Base-by-base conservation (phyloP, 2,329 filamentous ascomycete genomes). In the Cryphonectria radicalis region DNA sequence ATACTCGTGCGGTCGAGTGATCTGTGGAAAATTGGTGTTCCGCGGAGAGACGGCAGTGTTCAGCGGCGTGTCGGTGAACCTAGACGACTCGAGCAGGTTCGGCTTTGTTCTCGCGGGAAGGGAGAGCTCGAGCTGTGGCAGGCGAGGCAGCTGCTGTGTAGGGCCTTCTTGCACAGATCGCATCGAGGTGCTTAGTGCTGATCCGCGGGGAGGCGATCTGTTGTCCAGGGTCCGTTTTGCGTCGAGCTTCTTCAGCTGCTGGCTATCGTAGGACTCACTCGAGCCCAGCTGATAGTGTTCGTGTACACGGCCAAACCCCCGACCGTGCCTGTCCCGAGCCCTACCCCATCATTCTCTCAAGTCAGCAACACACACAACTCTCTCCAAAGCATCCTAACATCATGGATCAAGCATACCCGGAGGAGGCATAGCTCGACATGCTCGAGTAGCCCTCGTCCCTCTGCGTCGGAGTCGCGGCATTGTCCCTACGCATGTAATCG, bases 201-300 rank as follows among this genome's bases (percentile, higher is more conserved):
- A 84, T 65, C 82, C 82, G 19, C 79, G 77, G 32, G 84, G 81
- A 1, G 84, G 82, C 11, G 84, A 83, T 22, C 78, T 78, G 68
- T 82, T 84, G 70, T 86, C 84, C n/a, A 83, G 75, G 0, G 79
- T 81, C 53, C 83, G 81, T 53, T 83, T 78, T 1, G 84, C 82
- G 70, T 88, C 83, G n/a, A 90, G 80, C 78, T 87, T 89, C 77
- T 86, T 87, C 72, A 88, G 84, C 76, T 89, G 83, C 67, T 80
- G 82, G 71, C 82, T 84, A 72, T 86, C 84, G 67, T 88, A 84
- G 19, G 84, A 70, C 17, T 66, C 82, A 67, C 82, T 81, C 4
- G 83, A 81, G 64, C 81, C 81, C 73, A 87, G 85, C 70, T 85
- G 81, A 70, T 83, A 87, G 55, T 82, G 84, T 74, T 82, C 84